These are phyloP conservation scores for Aspergillus arachidicola DNA, from an alignment of 2,329 filamentous ascomycete genomes.

Conservation along the genomic window DNA sequence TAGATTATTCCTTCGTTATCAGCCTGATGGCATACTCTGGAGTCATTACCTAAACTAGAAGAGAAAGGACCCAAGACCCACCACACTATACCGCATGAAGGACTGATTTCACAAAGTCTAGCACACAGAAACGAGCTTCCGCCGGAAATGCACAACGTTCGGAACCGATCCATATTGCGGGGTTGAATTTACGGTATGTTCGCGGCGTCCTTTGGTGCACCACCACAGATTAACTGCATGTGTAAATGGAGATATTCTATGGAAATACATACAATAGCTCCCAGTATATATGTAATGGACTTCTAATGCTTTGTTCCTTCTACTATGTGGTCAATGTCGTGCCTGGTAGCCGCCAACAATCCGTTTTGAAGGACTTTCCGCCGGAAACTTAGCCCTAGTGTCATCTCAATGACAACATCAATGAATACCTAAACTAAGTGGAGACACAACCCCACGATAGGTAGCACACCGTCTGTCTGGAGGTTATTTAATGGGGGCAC, in stretches of 20 bases:
- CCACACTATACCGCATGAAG: not conserved
- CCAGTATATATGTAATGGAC: fast-evolving
- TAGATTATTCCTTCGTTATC: too few species aligned
- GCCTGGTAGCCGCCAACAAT: not conserved
- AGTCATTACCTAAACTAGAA: not conserved
- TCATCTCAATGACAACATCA: not conserved
- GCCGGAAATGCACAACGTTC: not conserved
- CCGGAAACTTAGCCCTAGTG: not conserved
- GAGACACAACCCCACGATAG: not conserved
- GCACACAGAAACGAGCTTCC: not conserved
- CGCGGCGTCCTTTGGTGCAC: too few species aligned
- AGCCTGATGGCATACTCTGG: not conserved
- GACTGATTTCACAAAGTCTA: not conserved
- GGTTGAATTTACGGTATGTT: too few species aligned
- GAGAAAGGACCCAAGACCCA: not conserved
- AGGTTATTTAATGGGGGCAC: not conserved
- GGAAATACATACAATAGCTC: not conserved
- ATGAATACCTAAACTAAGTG: not conserved
- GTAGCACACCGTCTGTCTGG: not conserved
- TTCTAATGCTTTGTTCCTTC: not conserved
- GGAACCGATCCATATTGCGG: not conserved
- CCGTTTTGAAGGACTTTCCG: not conserved
- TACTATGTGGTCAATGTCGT: not conserved
- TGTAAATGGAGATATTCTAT: not conserved
- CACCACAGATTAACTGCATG: not conserved